Conservation (phyloP, 2,329 filamentous ascomycete genomes). For the Penicillium decumbens region DNA sequence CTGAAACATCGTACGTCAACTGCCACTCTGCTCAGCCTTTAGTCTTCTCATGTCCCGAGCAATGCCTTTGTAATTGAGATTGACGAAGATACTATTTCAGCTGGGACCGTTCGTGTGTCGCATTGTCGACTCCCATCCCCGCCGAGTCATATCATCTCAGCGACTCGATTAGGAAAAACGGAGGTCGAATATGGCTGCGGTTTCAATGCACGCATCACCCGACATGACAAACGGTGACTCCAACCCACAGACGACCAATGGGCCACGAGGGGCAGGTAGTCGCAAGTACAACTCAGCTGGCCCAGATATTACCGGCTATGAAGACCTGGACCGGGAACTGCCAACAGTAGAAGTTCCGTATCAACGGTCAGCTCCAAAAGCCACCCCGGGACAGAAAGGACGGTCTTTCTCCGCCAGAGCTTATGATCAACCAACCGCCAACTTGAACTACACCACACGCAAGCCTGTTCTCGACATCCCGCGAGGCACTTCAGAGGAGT, state of each 20-base stretch:
- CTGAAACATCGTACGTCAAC: constrained; percentile 6
- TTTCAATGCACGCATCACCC: constrained; percentile 15
- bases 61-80: constrained; percentile 7
- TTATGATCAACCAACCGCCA: constrained; percentile 8
- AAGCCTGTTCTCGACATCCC: constrained; percentile 6
- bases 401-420: constrained; percentile 19
- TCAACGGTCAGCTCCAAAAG: constrained; percentile 2
- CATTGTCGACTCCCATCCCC: constrained; percentile 1
- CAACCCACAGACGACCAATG: constrained; percentile 7
- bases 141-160: neutral
- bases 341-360: neutral
- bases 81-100: constrained; percentile 10
- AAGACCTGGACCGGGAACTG: neutral
- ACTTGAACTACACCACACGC: constrained; percentile 18
- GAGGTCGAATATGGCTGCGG: constrained; percentile 12
- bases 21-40: neutral
- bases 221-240: constrained; percentile 19
- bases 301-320: constrained; percentile 1
- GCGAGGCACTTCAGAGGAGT: constrained; percentile 11
- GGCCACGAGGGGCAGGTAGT: constrained; percentile 5
- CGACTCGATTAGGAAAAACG: neutral
- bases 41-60: neutral
- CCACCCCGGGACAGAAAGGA: neutral
- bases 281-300: constrained; percentile 8
- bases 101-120: constrained; percentile 7